Evolutionary conservation across 2,329 filamentous ascomycete genomes (phyloP).

Genomic region (Biscogniauxia sp.): DNA sequence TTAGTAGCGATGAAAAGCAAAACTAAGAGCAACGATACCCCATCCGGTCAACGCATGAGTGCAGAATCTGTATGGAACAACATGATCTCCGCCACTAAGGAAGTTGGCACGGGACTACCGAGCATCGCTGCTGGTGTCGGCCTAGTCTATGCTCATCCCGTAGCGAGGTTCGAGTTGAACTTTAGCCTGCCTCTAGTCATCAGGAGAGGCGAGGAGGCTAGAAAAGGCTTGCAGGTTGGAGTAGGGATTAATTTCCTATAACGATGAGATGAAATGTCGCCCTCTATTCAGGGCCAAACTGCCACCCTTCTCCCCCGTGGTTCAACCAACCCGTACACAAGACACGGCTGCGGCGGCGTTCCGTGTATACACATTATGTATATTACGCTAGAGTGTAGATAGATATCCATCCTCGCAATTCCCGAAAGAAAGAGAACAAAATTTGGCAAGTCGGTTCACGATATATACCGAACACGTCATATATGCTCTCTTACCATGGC

Average conservation of each 20-base stretch:
- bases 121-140: conserved; percentile 86
- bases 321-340: background rate
- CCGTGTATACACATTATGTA: background rate
- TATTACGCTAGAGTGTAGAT: background rate
- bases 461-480: too few relatives aligned
- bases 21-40: conserved; percentile 44
- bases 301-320: background rate
- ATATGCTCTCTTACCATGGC: too few relatives aligned
- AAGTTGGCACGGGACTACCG: conserved; percentile 73
- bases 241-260: conserved; percentile 95
- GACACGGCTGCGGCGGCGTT: background rate
- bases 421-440: background rate
- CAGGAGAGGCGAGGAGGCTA: conserved; percentile 77
- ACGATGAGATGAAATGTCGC: background rate
- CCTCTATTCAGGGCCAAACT: background rate
- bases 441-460: too few relatives aligned
- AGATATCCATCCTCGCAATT: background rate
- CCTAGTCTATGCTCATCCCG: conserved; percentile 90
- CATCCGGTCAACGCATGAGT: conserved; percentile 32
- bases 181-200: conserved; percentile 84
- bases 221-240: conserved; percentile 93
- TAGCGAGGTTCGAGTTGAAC: conserved; percentile 92
- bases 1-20: conserved; percentile 71
- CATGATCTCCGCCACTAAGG: conserved; percentile 61
- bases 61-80: conserved; percentile 48